phyloP scores from a whole-genome alignment of 495 filamentous ascomycete species.

The Penicillium dipodomyicola region DNA sequence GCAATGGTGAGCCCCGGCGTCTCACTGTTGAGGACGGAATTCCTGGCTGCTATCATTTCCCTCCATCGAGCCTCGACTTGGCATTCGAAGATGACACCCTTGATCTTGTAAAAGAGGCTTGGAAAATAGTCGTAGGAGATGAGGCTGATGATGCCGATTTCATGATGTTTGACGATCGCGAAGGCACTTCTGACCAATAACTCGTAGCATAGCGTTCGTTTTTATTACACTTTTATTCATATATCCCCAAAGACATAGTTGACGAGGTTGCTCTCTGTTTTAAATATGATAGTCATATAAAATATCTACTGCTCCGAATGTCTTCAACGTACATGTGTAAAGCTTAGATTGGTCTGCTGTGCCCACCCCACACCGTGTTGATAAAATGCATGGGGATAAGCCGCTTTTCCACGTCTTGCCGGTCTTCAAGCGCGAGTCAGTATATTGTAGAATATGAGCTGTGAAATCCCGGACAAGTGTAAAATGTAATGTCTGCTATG shows the following conservation, averaged over 20 bases:
- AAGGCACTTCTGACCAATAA: constrained; percentile 36
- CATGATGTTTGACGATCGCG: constrained; percentile 58
- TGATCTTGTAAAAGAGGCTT: constrained; percentile 59
- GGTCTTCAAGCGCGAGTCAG: too few relatives aligned
- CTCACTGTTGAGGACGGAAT: constrained; percentile 16
- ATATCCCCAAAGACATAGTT: not conserved
- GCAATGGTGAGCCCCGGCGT: constrained; percentile 14
- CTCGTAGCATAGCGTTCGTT: constrained; percentile 14
- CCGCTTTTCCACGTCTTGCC: too few relatives aligned
- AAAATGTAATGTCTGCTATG: not conserved
- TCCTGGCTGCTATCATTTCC: constrained; percentile 42
- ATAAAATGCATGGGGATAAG: not conserved
- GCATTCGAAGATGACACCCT: constrained; percentile 67
- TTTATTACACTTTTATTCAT: not conserved
- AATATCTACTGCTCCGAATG: not conserved
- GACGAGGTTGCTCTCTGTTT: not conserved
- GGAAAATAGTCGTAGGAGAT: constrained; percentile 59
- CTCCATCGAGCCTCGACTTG: constrained; percentile 57
- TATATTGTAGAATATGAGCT: too few relatives aligned
- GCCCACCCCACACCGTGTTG: not conserved
- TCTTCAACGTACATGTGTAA: not conserved
- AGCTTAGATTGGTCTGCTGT: too few relatives aligned
- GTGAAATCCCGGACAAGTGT: too few relatives aligned
- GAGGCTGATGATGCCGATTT: constrained; percentile 51
- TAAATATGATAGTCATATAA: not conserved